phyloP scores from a whole-genome alignment of 306 rosid species.

The Cucumis cinereus region DNA sequence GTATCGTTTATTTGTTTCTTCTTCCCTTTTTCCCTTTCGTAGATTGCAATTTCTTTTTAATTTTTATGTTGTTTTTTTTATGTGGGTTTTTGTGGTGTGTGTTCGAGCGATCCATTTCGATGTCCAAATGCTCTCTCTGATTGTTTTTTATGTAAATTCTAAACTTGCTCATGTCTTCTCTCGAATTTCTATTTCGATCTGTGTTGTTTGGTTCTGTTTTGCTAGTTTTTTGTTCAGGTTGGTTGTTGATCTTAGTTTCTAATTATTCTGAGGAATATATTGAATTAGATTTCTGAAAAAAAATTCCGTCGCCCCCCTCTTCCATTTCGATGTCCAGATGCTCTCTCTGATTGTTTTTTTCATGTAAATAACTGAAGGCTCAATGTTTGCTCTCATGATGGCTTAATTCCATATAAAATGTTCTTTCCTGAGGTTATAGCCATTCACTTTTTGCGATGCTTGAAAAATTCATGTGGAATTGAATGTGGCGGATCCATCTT shows the following conservation, averaged over 20 bases:
- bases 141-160: not conserved
- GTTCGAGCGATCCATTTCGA: conserved; percentile 1
- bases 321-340: not conserved
- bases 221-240: not conserved
- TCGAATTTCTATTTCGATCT: not conserved
- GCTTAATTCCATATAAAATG: not conserved
- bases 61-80: not conserved
- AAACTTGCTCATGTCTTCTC: not conserved
- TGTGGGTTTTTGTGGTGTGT: not conserved
- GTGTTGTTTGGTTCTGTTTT: not conserved
- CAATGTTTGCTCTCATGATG: not conserved
- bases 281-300: not conserved
- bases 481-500: not conserved
- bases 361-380: not conserved
- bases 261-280: not conserved
- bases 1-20: not conserved
- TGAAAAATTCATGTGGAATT: not conserved
- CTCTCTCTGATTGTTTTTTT: not conserved
- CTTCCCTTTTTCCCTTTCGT: not conserved
- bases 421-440: not conserved
- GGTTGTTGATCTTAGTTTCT: not conserved
- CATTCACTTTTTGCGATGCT: not conserved
- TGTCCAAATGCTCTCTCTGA: not conserved
- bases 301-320: not conserved
- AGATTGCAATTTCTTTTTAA: not conserved